Conservation (phyloP, 768 basidiomycete species). For the Cytidiella melzeri region DNA sequence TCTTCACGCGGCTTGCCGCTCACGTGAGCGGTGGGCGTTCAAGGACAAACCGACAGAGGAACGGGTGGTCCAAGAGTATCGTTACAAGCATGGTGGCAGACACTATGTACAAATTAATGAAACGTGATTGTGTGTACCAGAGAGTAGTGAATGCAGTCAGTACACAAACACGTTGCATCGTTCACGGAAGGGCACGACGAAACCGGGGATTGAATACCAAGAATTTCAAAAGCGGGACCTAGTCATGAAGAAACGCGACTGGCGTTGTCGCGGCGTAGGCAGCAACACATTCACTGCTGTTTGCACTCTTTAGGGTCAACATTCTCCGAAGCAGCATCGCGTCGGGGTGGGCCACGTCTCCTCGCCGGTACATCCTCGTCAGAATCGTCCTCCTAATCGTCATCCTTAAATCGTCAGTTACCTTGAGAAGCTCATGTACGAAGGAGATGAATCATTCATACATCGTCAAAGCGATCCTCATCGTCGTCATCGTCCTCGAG, state of each 20-base stretch:
- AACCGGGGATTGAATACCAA: not conserved
- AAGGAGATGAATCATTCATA: constrained; percentile 22
- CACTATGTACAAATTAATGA: not conserved
- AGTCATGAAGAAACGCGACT: no score
- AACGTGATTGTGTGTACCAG: not conserved
- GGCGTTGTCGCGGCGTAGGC: no score
- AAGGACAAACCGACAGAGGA: not conserved
- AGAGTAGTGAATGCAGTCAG: not conserved
- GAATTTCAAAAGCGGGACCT: not conserved
- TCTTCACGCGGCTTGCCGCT: not conserved
- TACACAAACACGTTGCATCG: no score
- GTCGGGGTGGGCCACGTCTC: constrained; percentile 54
- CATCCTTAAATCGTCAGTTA: constrained; percentile 36
- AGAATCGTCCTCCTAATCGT: constrained; percentile 44
- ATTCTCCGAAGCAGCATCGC: constrained; percentile 37
- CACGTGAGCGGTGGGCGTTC: not conserved
- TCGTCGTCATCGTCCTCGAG: constrained; percentile 54
- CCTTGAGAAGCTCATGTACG: constrained; percentile 11
- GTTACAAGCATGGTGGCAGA: not conserved
- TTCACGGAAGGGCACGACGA: no score
- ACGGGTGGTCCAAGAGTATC: not conserved
- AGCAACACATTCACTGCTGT: constrained; percentile 53
- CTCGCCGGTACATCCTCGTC: constrained; percentile 59
- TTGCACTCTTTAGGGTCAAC: constrained; percentile 86
- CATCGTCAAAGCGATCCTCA: constrained; percentile 54